Percentiles rank a stretch among this genome's conserved stretches.
Conservation (phyloP, 108 stramenopile species). For the Schizochytrium sp. region DNA sequence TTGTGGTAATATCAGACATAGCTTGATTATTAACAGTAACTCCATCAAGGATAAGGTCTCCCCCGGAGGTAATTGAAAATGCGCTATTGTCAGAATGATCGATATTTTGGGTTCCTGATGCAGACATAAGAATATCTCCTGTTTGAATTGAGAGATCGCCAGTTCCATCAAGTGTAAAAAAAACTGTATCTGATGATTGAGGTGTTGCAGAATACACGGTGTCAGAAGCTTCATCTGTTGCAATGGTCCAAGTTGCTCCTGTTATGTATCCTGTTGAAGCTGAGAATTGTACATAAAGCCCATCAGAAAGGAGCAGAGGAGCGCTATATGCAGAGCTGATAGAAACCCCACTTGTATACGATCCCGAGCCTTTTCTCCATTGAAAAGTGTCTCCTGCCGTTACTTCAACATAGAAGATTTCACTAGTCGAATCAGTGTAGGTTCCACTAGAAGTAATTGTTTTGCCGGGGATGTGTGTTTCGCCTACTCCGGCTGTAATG, state of each 20-base stretch:
- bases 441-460: slow-evolving; percentile 2
- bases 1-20: not conserved
- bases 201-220: not conserved
- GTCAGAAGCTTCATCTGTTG: not conserved
- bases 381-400: slow-evolving; percentile 9
- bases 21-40: not conserved
- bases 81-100: not conserved
- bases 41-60: not conserved
- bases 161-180: not conserved
- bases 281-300: not conserved
- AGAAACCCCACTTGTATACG: not conserved
- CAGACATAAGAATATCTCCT: not conserved
- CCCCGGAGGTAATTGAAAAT: not conserved
- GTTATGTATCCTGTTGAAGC: not conserved
- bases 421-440: not conserved
- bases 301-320: not conserved
- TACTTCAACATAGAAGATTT: not conserved
- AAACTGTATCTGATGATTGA: not conserved
- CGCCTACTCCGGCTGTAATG: slow-evolving; percentile 1
- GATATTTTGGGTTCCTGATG: not conserved
- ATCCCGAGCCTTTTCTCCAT: not conserved
- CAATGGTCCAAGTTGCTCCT: not conserved
- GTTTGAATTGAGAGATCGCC: not conserved
- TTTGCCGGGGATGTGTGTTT: slow-evolving; percentile 5
- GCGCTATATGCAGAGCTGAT: not conserved